These are phyloP conservation scores for Draba incana DNA, from an alignment of 345 rosid genomes.

Conservation along the genomic window DNA sequence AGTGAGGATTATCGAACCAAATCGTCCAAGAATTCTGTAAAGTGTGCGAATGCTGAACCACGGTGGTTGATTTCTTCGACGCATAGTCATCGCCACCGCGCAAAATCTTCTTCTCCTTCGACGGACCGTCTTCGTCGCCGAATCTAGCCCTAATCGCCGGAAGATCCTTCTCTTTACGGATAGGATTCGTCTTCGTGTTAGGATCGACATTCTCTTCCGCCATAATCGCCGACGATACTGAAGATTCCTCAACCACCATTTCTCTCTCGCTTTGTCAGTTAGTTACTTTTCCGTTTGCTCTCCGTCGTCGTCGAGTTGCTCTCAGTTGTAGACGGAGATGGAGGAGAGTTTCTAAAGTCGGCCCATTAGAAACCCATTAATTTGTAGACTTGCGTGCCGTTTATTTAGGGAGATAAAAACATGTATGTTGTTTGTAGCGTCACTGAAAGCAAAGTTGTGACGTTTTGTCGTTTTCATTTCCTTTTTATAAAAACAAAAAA, in stretches of 20 bases:
- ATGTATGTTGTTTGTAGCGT: too few relatives aligned
- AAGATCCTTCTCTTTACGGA: constrained; percentile 22
- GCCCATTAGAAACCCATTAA: too few relatives aligned
- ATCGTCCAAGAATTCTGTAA: constrained; percentile 87
- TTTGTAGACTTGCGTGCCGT: too few relatives aligned
- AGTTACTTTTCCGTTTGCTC: constrained; percentile 33
- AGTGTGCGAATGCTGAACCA: constrained; percentile 44
- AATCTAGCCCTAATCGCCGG: constrained; percentile 25
- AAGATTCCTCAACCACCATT: constrained; percentile 28
- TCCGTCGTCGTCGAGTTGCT: constrained; percentile 26
- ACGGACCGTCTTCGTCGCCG: constrained; percentile 44
- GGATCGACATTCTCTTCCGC: constrained; percentile 38
- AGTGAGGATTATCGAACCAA: constrained; percentile 77
- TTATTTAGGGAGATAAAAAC: too few relatives aligned
- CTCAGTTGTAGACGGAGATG: constrained; percentile 10
- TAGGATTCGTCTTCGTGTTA: constrained; percentile 21
- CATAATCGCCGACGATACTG: constrained; percentile 20
- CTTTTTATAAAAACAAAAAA: too few relatives aligned
- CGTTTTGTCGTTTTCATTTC: too few relatives aligned
- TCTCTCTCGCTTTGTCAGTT: constrained; percentile 17
- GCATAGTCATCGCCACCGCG: constrained; percentile 1
- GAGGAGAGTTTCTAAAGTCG: too few relatives aligned
- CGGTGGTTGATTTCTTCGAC: constrained; percentile 37
- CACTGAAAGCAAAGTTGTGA: too few relatives aligned
- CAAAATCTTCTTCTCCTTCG: constrained; percentile 58